These are phyloP conservation scores for Naganishia antarctica DNA, from an alignment of 768 basidiomycete genomes.

Conservation along the genomic window DNA sequence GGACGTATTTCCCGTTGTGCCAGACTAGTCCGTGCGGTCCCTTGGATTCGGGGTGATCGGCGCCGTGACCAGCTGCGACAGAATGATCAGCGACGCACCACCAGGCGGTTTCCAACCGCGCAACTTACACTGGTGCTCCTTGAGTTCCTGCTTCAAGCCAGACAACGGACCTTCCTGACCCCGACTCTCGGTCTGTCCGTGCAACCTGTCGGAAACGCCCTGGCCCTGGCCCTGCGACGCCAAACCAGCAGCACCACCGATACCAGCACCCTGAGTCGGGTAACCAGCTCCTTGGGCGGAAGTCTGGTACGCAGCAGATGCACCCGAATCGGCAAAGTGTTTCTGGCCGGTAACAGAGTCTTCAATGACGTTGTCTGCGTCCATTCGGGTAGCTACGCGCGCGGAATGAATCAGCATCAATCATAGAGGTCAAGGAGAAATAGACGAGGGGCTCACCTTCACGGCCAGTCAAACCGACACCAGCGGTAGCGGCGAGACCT, in stretches of 20 bases:
- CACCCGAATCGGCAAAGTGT: slow-evolving; percentile 17
- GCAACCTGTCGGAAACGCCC: neutral
- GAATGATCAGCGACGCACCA: neutral
- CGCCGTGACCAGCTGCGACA: slow-evolving; percentile 8
- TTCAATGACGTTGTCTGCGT: slow-evolving; percentile 11
- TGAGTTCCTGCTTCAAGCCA: slow-evolving; percentile 29
- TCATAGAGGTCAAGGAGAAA: neutral
- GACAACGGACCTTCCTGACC: neutral
- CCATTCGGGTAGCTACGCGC: neutral
- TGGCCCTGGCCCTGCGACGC: slow-evolving; percentile 12
- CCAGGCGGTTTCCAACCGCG: neutral
- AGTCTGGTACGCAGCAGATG: neutral
- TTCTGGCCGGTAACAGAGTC: slow-evolving; percentile 24
- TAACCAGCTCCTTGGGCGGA: neutral
- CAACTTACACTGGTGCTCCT: slow-evolving; percentile 26
- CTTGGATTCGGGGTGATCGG: slow-evolving; percentile 22
- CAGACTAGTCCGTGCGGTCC: slow-evolving; percentile 31
- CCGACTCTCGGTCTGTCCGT: neutral
- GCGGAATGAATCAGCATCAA: neutral
- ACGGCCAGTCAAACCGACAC: slow-evolving; percentile 15
- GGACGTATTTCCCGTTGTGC: slow-evolving; percentile 28
- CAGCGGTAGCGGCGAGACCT: slow-evolving; percentile 11
- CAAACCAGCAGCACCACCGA: slow-evolving; percentile 19
- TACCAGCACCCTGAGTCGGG: neutral
- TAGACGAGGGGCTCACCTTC: neutral